Evolutionary conservation across 805 yeast genomes (phyloP), one percentile per base, ranked within the genome.

Genomic region (Saccharomycopsis babjevae): DNA sequence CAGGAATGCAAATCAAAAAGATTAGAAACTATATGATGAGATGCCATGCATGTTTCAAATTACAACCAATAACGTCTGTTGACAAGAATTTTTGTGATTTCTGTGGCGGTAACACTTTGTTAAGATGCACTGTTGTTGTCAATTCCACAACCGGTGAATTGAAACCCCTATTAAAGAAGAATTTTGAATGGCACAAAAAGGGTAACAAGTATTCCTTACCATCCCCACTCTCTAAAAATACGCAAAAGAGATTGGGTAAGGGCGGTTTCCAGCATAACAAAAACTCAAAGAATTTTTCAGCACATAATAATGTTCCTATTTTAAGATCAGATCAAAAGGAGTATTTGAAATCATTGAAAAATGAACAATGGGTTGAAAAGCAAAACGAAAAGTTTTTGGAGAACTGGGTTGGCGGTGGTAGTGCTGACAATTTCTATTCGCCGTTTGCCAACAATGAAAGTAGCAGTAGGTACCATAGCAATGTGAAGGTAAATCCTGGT

Each of bases 251-350:
- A 66, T 80, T 80, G 67, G 96, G 97, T 50, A 87, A 87, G 67
- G 90, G 85, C 58, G 92, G 92, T 5, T 85, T 78, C 71, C 91
- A 86, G 66, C 93, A 91, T 67, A 81, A 80, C 67, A 85, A 85
- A 64, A 78, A 82, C 50, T 81, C 79, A 63, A 70, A 70, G 61
- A 81, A 83, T 61, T 81, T 80, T 60, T 82, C 79, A 64, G 60
- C 60, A 4, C 57, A 63, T 42, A 73, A 68, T 30, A 68, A 69
- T 5, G 79, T 79, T 54, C 82, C 84, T 3, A 79, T 88, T 56
- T 78, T 91, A 61, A 83, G 96, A 67, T 98, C 89, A 72, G 99
- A 94, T 74, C 97, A 94, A 76, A 89, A 88, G 68, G 99, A 94
- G 73, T 94, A 94, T 72, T 83, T 83, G 66, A 85, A 87, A 71